phyloP scores from a whole-genome alignment of 2,329 filamentous ascomycete genomes.

The Ploettnerulaceae sp. region DNA sequence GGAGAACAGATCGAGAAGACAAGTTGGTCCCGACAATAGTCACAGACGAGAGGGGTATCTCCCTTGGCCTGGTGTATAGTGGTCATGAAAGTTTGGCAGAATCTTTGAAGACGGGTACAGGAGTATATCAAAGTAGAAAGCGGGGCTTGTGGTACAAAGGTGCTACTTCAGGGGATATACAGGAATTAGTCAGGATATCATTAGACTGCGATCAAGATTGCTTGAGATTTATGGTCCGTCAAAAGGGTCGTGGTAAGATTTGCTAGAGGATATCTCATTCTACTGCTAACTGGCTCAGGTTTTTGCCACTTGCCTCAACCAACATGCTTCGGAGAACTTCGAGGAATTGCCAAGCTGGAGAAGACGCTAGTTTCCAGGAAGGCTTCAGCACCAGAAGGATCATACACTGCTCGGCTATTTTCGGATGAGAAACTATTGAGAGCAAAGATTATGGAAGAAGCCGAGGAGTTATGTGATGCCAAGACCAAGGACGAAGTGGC shows the following conservation, averaged over 20 bases:
- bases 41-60: constrained; percentile 78
- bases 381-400: constrained; percentile 75
- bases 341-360: constrained; percentile 77
- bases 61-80: constrained; percentile 89
- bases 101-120: constrained; percentile 69
- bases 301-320: constrained; percentile 94
- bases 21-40: constrained; percentile 86
- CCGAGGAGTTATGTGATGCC: constrained; percentile 88
- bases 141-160: constrained; percentile 96
- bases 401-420: constrained; percentile 91
- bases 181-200: constrained; percentile 78
- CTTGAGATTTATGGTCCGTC: constrained; percentile 80
- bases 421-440: constrained; percentile 83
- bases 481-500: constrained; percentile 77
- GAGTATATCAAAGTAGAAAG: constrained; percentile 95
- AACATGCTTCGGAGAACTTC: constrained; percentile 85
- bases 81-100: constrained; percentile 85
- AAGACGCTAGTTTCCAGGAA: constrained; percentile 82
- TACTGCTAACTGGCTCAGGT: constrained; percentile 36
- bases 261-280: neutral
- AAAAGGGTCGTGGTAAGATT: constrained; percentile 66
- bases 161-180: constrained; percentile 86
- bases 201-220: constrained; percentile 94
- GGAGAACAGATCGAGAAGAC: constrained; percentile 77
- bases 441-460: constrained; percentile 98